Evolutionary conservation across 192 early-diverging fungal genomes (phyloP).

Genomic region (Coemansia aciculifera): DNA sequence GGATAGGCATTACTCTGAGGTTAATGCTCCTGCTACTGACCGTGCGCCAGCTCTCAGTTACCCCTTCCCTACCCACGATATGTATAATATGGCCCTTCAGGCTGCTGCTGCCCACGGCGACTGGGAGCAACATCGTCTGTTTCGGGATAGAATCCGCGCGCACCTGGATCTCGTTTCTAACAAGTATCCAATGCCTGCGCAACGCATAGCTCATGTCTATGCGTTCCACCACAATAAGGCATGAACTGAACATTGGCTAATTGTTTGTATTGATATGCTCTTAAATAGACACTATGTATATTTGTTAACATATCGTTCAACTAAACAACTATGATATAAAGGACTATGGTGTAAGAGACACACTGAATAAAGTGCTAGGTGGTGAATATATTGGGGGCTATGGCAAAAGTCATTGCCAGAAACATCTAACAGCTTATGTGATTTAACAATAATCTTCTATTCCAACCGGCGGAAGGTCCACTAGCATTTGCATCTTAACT

Average conservation of each 20-base stretch:
- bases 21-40: background rate
- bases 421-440: no score
- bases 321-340: no score
- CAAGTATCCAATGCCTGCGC: constrained; percentile 4
- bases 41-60: background rate
- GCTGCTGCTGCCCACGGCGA: constrained; percentile 16
- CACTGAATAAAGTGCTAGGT: no score
- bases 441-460: no score
- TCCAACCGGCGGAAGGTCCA: no score
- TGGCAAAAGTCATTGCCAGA: no score
- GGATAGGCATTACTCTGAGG: constrained; percentile 22
- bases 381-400: no score
- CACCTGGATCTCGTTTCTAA: constrained; percentile 17
- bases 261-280: background rate
- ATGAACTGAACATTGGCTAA: background rate
- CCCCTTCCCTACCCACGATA: constrained; percentile 31
- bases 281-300: background rate
- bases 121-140: constrained; percentile 18
- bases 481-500: no score
- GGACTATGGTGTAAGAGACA: no score
- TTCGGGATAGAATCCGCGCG: constrained; percentile 26
- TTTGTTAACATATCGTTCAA: background rate
- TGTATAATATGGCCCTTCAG: constrained; percentile 32
- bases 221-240: background rate
- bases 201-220: constrained; percentile 25